phyloP scores from a whole-genome alignment of 768 basidiomycete genomes.

The Cyclocybe aegerita region DNA sequence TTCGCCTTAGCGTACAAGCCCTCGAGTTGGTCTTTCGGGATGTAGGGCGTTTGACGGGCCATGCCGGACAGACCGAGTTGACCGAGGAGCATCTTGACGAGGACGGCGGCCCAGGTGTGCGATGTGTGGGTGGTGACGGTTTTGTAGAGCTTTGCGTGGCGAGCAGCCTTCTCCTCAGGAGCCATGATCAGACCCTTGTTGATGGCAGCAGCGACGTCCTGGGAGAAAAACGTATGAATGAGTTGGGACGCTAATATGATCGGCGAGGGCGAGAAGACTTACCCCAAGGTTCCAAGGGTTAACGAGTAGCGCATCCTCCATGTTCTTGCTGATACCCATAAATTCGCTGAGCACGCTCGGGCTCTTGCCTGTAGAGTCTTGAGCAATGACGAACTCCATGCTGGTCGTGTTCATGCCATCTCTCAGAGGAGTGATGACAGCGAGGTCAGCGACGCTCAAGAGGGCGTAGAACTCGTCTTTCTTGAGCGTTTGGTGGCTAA shows the following conservation, averaged over 20 bases:
- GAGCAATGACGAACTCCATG: constrained; percentile 97
- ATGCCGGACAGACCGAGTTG: constrained; percentile 78
- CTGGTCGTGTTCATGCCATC: constrained; percentile 99
- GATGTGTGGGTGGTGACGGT: constrained; percentile 91
- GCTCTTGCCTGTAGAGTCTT: constrained; percentile 77
- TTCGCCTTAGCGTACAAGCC: constrained; percentile 62
- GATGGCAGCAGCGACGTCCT: constrained; percentile 90
- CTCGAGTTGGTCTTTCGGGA: constrained; percentile 63
- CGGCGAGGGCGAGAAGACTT: constrained; percentile 23
- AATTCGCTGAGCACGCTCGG: constrained; percentile 95
- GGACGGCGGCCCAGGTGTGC: constrained; percentile 91
- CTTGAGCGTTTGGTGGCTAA: constrained; percentile 93
- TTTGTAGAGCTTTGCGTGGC: constrained; percentile 78
- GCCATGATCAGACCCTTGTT: constrained; percentile 86
- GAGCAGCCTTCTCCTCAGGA: constrained; percentile 63
- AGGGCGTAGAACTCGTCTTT: constrained; percentile 98
- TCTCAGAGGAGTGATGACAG: constrained; percentile 90
- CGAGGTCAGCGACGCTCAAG: constrained; percentile 89
- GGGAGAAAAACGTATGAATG: neutral
- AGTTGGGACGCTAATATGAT: neutral
- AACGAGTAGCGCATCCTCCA: constrained; percentile 85
- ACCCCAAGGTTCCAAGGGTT: constrained; percentile 97
- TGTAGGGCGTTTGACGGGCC: constrained; percentile 81
- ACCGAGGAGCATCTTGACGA: constrained; percentile 84
- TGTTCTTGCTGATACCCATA: constrained; percentile 94